Base-by-base conservation (phyloP, 2,329 filamentous ascomycete genomes). In the Penicillium brevicompactum region DNA sequence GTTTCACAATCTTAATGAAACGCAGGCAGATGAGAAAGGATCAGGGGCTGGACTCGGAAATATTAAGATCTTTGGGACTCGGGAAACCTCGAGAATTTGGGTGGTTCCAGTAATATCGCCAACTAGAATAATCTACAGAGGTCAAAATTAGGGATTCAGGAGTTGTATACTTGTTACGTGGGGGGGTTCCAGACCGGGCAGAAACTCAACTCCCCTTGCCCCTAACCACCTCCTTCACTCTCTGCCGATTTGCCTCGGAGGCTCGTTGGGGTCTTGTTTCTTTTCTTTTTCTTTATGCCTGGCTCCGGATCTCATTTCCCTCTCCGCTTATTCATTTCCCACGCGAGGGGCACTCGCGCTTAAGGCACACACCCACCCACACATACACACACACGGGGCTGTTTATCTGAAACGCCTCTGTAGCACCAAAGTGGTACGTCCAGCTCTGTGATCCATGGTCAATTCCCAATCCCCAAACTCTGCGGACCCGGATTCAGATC, bases 361-460 rank as follows among this genome's bases (percentile, higher is more conserved):
- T 53, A 54, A 51, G 57, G 58, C 63, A 62, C 59, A 63, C 55
- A 51, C 60, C 60, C 61, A 63, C 52, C 55, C 62, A 62, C 62
- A 60, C 53, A 45, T 50, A 46, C 2, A 18, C 18, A 18, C 18
- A 18, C 18, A 18, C 18, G 18, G 18, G 18, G 18, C 18, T 18
- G 18, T 62, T 37, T 60, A 59, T 43, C 49, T 65, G 63, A 65
- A 64, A 65, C 58, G 21, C 18, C 16, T 42, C 42, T 50, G 57
- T 58, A 51, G 52, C 51, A 58, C 50, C 14, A 31, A 22, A 49
- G 40, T 43, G 18, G 58, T 62, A 60, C 43, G 61, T 60, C 42
- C 13, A 30, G 14, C 40, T 13, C 45, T 37, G 30, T 47, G 32
- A 40, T 38, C 32, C 30, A n/a, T 57, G 16, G 18, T 24, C 32